These are phyloP conservation scores for Fraxinus latifolia DNA, from an alignment of 305 asterid species.

Conservation along the genomic window DNA sequence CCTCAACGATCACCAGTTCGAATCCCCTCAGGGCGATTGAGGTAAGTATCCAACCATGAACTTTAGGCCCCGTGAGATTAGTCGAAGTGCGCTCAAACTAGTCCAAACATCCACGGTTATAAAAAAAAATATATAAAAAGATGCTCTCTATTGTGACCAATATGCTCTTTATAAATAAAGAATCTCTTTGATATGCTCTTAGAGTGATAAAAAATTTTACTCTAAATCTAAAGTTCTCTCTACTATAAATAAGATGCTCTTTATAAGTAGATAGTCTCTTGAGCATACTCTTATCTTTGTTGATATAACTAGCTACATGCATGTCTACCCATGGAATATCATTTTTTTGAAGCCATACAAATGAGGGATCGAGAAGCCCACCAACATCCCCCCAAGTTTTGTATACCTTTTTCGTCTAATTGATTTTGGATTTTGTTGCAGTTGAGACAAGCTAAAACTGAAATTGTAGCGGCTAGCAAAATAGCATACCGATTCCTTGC, in stretches of 20 bases:
- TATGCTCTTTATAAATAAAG: background rate
- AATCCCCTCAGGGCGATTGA: no score
- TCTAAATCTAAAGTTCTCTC: background rate
- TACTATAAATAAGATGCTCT: background rate
- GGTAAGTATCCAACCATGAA: no score
- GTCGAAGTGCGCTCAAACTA: no score
- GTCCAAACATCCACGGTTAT: no score
- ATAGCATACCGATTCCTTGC: slow-evolving; percentile 78
- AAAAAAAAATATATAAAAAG: background rate
- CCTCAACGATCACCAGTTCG: no score
- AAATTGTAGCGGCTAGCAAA: slow-evolving; percentile 86
- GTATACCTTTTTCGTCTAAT: background rate
- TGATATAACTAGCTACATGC: background rate
- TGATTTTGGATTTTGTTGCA: slow-evolving; percentile 36
- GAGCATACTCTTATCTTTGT: background rate
- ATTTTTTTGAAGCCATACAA: background rate
- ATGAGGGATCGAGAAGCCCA: background rate
- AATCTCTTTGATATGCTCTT: background rate
- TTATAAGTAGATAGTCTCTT: background rate
- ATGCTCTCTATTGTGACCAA: background rate
- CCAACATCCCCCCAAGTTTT: background rate
- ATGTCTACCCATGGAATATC: background rate
- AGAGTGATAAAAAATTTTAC: background rate
- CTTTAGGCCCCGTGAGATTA: no score
- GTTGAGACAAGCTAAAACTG: slow-evolving; percentile 98